phyloP scores from a whole-genome alignment of 257 asterid species.

The Lycium ferocissimum region DNA sequence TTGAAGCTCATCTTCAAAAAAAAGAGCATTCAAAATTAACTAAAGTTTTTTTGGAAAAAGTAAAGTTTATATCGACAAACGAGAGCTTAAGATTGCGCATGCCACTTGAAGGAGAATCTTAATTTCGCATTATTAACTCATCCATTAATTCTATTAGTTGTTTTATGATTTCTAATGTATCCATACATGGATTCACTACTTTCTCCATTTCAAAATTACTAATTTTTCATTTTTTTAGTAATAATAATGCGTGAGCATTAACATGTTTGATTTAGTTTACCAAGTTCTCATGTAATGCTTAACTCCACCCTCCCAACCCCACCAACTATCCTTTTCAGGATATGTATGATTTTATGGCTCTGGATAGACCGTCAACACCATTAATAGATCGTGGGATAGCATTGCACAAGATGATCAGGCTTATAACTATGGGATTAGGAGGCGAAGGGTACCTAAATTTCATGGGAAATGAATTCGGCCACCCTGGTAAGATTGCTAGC shows the following conservation, averaged over 20 bases:
- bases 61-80: too few species aligned
- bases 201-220: neutral
- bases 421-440: constrained; percentile 96
- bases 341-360: constrained; percentile 98
- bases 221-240: neutral
- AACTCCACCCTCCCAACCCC: neutral
- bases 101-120: constrained; percentile 15
- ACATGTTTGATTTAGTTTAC: neutral
- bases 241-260: neutral
- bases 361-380: constrained; percentile 93
- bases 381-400: constrained; percentile 97
- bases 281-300: constrained; percentile 17
- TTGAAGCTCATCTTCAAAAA: too few species aligned
- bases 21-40: too few species aligned
- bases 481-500: constrained; percentile 72
- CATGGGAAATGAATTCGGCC: constrained; percentile 99
- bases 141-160: constrained; percentile 9
- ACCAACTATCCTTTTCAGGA: constrained; percentile 59
- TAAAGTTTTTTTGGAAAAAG: too few species aligned
- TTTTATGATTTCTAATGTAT: neutral
- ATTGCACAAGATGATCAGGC: constrained; percentile 97
- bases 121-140: neutral
- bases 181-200: neutral
- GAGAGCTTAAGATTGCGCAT: constrained; percentile 4
- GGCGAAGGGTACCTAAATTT: constrained; percentile 99